Percentiles rank a stretch among this genome's conserved stretches.
Conservation (phyloP, 2,329 filamentous ascomycete genomes). For the Lasiodiplodia hormozganensis region DNA sequence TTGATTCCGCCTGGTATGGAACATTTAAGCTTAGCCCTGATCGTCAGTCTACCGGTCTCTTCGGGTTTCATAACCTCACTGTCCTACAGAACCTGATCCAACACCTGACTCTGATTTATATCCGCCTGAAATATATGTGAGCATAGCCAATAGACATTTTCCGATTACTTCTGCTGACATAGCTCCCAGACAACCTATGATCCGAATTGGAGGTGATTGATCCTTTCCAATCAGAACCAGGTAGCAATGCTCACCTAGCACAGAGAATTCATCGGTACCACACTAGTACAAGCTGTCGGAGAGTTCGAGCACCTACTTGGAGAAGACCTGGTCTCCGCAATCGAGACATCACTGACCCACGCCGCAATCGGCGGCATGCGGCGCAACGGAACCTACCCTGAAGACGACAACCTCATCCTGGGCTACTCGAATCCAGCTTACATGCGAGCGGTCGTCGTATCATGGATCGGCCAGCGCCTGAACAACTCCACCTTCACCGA, state of each 20-base stretch:
- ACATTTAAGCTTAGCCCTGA: constrained; percentile 52
- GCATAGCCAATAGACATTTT: no score
- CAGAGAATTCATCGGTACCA: constrained; percentile 47
- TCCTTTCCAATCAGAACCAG: background rate
- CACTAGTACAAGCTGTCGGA: constrained; percentile 47
- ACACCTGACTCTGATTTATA: constrained; percentile 44
- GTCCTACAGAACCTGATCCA: constrained; percentile 36
- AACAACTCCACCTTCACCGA: constrained; percentile 47
- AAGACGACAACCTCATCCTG: constrained; percentile 49
- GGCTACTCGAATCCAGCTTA: constrained; percentile 53
- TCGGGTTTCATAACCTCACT: no score
- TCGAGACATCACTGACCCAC: constrained; percentile 47
- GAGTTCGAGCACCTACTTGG: constrained; percentile 45
- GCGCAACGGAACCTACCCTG: constrained; percentile 49
- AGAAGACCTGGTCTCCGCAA: constrained; percentile 41
- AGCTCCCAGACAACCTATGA: background rate
- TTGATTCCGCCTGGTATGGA: constrained; percentile 52
- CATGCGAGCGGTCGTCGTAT: constrained; percentile 50
- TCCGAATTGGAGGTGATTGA: background rate
- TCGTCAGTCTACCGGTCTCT: background rate
- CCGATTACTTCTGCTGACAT: background rate
- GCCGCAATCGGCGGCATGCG: constrained; percentile 51
- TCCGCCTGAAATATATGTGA: constrained; percentile 45
- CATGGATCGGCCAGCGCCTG: constrained; percentile 51
- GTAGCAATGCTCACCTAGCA: constrained; percentile 33